Evolutionary conservation across 2,329 filamentous ascomycete species (phyloP), one percentile per base, ranked within the genome.

Genomic region (Verruconis gallopava): DNA sequence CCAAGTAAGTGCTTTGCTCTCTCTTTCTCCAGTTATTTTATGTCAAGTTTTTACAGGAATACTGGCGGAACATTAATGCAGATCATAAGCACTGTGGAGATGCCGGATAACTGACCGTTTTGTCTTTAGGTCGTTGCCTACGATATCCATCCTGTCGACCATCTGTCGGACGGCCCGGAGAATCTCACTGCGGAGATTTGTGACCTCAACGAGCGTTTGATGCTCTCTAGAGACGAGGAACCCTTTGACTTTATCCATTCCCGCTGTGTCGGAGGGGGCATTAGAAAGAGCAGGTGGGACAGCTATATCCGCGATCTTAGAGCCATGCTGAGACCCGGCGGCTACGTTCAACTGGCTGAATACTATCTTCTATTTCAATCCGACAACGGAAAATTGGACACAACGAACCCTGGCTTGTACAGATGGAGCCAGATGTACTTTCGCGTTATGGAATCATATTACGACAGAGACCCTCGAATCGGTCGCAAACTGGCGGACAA

Each of bases 261-360:
- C 50, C 75, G 78, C 50, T 71, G 81, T 60, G 66, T 85, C 58
- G 67, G 73, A 49, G 76, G 75, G 17, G 85, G 84, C 0, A 82
- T 93, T 51, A 71, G 88, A 53, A 64, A 68, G 44, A 64, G 69
- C 47, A 72, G 85, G 57, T 95, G 88, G 88, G 61, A 65, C 43
- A 69, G 70, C 21, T 94, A 93, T 59, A 60, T 93, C 48, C 67
- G 69, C 50, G 88, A 94, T 51, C 81, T 93, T 46, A 73, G 75
- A 49, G 70, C 75, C 17, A 71, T 85, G 6, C 64, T 88, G 47
- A 79, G 75, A 39, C 79, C 77, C 4, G 81, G 79, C 2, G 86
- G 88, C 1, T 94, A 85, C 85, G 72, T 82, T 45, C 85, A 94
- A 55, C 79, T 93, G 71, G 74, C 84, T n/a, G 88, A 94, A 55